Conservation (phyloP, 163 green algal species). For the Scenedesmus sp. region DNA sequence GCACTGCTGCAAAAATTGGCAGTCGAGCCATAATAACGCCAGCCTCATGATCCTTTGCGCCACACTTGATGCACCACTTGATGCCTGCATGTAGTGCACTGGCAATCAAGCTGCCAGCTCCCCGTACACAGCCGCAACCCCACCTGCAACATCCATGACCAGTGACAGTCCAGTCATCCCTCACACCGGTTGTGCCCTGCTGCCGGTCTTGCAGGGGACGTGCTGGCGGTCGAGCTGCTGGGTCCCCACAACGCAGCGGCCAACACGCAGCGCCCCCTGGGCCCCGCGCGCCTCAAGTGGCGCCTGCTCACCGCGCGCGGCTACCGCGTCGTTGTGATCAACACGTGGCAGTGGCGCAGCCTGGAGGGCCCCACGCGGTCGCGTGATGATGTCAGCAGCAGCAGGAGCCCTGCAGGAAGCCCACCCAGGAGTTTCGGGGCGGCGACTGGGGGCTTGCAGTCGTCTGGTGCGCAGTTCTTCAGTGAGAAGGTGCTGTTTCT, state of each 20-base stretch:
- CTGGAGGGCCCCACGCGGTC: background rate
- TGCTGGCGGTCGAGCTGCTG: constrained; percentile 66
- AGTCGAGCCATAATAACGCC: no score
- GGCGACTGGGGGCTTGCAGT: background rate
- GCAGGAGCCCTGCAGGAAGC: background rate
- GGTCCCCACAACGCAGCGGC: constrained; percentile 62
- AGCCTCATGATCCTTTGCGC: no score
- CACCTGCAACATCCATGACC: background rate
- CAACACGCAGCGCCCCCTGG: constrained; percentile 64
- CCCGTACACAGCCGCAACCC: constrained; percentile 42
- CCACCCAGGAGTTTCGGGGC: background rate
- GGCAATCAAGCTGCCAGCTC: constrained; percentile 63
- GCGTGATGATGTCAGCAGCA: background rate
- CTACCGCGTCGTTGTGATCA: constrained; percentile 69
- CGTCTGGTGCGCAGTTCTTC: background rate
- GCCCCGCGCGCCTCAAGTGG: constrained; percentile 71
- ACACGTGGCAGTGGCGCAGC: constrained; percentile 58
- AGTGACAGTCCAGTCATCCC: no score
- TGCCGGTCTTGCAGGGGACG: background rate
- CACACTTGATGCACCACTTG: background rate
- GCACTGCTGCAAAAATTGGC: no score
- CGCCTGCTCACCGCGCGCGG: constrained; percentile 67
- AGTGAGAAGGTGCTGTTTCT: constrained; percentile 44
- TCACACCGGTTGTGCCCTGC: background rate
- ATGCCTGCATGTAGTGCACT: constrained; percentile 26